Evolutionary conservation across 2,329 filamentous ascomycete genomes (phyloP), one percentile per base, ranked within the genome.

Genomic region (Arthrinium phaeospermum): DNA sequence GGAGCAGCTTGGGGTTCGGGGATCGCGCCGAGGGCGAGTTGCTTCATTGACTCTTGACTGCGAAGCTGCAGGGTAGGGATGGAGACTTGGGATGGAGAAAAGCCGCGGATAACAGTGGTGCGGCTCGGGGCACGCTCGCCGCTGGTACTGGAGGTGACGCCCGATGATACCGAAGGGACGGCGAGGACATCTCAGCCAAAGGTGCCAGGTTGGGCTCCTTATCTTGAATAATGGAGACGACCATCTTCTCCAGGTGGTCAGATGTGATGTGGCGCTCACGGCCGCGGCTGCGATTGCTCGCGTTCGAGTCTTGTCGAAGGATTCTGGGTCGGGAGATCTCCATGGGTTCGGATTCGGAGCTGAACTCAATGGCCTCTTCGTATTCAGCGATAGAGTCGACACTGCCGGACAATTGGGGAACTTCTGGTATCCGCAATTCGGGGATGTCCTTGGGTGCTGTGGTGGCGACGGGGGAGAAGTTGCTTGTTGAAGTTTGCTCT

Each of bases 181-280:
- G 78, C n/a, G 80, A 76, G 77, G 81, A 76, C 76, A 83, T 81
- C 68, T 81, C 79, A 24, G 88, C 86, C 12, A 91, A 82, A 77
- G 86, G 90, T 70, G 86, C 84, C 75, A 83, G 83, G 76, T 96
- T 86, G 67, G 88, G 88, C 82, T 91, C 91, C 83, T 94, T 94
- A 83, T 96, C 93, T 82, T 97, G 94, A 80, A 98, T 96, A 71
- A 98, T 98, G 51, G 92, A 94, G 72, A 93, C 91, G 57, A 98
- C 94, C 90, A 98, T 97, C 85, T 97, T 97, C 83, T 98, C 94
- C 44, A 98, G 88, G 78, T 96, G 94, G 79, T 94, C 90, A 8
- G 96, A 94, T n/a, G 95, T 97, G 76, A 98, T 96, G 83, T 98
- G 95, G 79, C 94, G 93, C 81, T 96, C 93, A 71, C 87, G 91